Base-by-base conservation (phyloP, 2,329 filamentous ascomycete species). In the Monosporascus sp. region DNA sequence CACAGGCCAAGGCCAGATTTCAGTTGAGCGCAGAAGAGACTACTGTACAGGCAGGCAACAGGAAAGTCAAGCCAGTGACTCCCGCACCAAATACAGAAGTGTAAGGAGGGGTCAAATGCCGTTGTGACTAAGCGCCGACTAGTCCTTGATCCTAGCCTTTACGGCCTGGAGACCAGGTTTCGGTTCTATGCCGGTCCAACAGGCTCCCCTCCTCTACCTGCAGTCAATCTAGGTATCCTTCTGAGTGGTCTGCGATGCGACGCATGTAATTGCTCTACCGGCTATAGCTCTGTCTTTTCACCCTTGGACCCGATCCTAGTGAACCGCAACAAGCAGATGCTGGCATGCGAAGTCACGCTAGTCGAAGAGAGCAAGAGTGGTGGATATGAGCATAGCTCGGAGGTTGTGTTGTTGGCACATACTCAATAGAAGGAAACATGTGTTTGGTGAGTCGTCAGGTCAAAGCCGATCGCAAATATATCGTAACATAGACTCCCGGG, bases 51-150 rank as follows among this genome's bases (percentile, higher is more conserved):
- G 41, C 6, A 28, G 40, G 49, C 47, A 43, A 40, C 55, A 52
- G 57, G 58, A 60, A 40, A 28, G 54, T 59, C 63, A 64, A 63
- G 22, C 46, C 6, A 64, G 64, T 64, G 63, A 61, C 44, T 60
- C 59, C 61, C 35, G 56, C 43, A 49, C 56, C 48, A 37, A 43
- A 51, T 49, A 60, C 56, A 58, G 59, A 55, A 61, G 62, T 59
- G 52, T 40, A 31, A 51, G 53, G 58, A 58, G 55, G 50, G 51
- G 28, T 38, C 35, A 51, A 50, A 41, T 51, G 37, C 14, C 41
- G 45, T 51, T 26, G 55, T 54, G 56, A 55, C 54, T 58, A 51
- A 43, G 52, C 60, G 54, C 51, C 55, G 17, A 9, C 44, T 38
- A 51, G 55, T 52, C 51, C 53, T 45, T 49, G 49, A 50, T 50